Evolutionary conservation across 2,329 filamentous ascomycete genomes (phyloP).

Genomic region (Eutypa lata): DNA sequence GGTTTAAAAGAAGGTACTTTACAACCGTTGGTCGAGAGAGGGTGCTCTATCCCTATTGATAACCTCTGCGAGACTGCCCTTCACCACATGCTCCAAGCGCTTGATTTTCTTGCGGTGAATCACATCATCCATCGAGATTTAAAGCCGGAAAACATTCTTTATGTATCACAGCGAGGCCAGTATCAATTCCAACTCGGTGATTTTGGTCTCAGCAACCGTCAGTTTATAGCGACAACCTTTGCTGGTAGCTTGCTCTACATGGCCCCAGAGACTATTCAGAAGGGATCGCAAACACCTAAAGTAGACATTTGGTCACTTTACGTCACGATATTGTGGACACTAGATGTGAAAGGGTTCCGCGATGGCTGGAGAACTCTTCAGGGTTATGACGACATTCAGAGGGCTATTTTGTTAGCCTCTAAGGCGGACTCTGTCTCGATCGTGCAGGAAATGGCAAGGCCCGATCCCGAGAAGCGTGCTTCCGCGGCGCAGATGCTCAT

Average conservation of each 20-base stretch:
- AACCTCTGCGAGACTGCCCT: conserved; percentile 1
- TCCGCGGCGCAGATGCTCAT: conserved; percentile 16
- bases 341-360: conserved; percentile 6
- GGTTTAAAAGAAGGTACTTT: conserved; percentile 12
- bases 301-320: conserved; percentile 25
- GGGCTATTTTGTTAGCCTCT: background rate
- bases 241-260: conserved; percentile 10
- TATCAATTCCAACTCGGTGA: conserved; percentile 8
- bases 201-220: conserved; percentile 5
- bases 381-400: background rate
- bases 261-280: conserved; percentile 11
- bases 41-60: background rate
- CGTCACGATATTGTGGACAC: conserved; percentile 18
- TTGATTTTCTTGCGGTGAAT: conserved; percentile 13
- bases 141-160: conserved; percentile 21
- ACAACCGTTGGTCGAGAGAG: background rate
- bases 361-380: background rate
- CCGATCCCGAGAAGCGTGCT: conserved; percentile 3
- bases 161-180: background rate
- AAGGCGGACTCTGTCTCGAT: background rate
- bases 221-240: too few relatives aligned
- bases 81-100: conserved; percentile 18
- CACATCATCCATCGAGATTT: conserved; percentile 19
- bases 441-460: conserved; percentile 1
- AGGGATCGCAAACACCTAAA: conserved; percentile 13